These are phyloP conservation scores for Cytospora piceae DNA, from an alignment of 2,329 filamentous ascomycete species.

Conservation along the genomic window DNA sequence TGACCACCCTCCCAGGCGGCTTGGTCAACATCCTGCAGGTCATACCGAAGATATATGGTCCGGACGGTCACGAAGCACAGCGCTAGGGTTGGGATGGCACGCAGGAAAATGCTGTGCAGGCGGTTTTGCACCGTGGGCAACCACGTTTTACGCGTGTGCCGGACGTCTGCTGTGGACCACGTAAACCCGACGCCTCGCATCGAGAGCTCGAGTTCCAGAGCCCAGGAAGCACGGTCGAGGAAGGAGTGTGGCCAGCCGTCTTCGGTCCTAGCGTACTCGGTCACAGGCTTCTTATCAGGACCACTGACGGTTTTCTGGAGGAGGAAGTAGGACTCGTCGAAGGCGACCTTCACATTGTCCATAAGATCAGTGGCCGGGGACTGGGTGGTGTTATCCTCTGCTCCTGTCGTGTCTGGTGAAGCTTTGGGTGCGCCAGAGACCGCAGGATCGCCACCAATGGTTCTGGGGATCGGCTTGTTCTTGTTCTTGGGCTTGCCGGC, in stretches of 20 bases:
- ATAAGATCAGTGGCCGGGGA: constrained; percentile 7
- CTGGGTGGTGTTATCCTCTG: background rate
- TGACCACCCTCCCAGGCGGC: constrained; percentile 10
- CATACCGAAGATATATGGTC: constrained; percentile 38
- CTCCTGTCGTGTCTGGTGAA: background rate
- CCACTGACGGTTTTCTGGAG: constrained; percentile 34
- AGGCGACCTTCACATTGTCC: constrained; percentile 8
- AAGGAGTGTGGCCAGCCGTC: constrained; percentile 44
- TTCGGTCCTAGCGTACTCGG: constrained; percentile 44
- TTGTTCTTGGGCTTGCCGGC: background rate
- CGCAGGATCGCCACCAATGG: background rate
- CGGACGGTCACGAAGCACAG: constrained; percentile 42
- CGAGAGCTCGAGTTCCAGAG: constrained; percentile 46
- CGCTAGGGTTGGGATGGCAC: constrained; percentile 43
- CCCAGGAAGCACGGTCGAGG: constrained; percentile 46
- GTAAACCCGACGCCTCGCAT: constrained; percentile 51
- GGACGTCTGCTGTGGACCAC: constrained; percentile 49
- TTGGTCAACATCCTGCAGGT: constrained; percentile 14
- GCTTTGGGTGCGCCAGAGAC: background rate
- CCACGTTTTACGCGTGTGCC: constrained; percentile 49
- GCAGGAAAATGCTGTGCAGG: constrained; percentile 44
- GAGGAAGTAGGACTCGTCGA: constrained; percentile 24
- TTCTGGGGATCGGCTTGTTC: background rate
- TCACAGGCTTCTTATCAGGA: constrained; percentile 37
- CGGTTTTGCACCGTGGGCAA: constrained; percentile 44